Evolutionary conservation across 2,329 filamentous ascomycete species (phyloP).

Genomic region (Karstenula rhodostoma): DNA sequence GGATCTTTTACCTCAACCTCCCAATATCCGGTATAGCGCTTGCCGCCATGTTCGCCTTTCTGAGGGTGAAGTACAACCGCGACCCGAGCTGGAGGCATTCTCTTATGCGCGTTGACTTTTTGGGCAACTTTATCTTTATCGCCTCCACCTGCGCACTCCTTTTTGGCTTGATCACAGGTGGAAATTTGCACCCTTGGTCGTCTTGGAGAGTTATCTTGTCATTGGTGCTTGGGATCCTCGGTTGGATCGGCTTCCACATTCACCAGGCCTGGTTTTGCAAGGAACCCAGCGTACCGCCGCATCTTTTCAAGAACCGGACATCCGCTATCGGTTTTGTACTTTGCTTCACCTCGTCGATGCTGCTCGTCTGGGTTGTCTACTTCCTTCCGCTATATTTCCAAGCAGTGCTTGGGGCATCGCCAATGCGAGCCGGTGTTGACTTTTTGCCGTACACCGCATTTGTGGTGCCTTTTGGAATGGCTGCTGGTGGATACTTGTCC

Average conservation of each 20-base stretch:
- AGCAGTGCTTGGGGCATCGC: conserved; percentile 13
- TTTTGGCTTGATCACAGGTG: too few relatives aligned
- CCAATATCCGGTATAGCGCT: conserved; percentile 31
- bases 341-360: conserved; percentile 15
- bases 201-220: too few relatives aligned
- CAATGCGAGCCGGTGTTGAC: conserved; percentile 20
- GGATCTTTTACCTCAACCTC: conserved; percentile 51
- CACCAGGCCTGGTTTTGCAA: conserved; percentile 40
- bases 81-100: not conserved
- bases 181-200: too few relatives aligned
- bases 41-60: conserved; percentile 9
- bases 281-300: conserved; percentile 20
- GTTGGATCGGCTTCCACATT: conserved; percentile 20
- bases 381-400: conserved; percentile 33
- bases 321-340: conserved; percentile 16
- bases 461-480: conserved; percentile 9
- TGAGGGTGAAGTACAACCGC: conserved; percentile 53
- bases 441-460: conserved; percentile 19
- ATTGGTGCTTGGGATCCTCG: too few relatives aligned
- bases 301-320: conserved; percentile 24
- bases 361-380: conserved; percentile 16
- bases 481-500: conserved; percentile 15
- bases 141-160: too few relatives aligned
- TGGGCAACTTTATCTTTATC: too few relatives aligned
- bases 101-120: too few relatives aligned